phyloP scores from a whole-genome alignment of 2,329 filamentous ascomycete species.

The Orbilia oligospora region DNA sequence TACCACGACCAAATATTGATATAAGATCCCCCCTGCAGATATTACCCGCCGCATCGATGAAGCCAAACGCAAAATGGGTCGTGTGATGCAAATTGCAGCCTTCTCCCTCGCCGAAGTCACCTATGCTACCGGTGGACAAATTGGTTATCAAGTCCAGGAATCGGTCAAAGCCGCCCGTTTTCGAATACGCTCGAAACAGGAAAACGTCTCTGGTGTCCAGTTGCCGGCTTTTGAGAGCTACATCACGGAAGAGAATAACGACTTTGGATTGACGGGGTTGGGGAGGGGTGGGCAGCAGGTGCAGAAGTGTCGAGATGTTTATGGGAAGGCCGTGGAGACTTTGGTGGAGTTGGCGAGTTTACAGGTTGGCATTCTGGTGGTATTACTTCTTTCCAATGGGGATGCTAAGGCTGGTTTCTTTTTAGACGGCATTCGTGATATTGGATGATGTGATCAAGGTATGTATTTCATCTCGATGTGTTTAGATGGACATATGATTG shows the following conservation, averaged over 20 bases:
- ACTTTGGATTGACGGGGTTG: conserved; percentile 94
- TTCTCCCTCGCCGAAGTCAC: conserved; percentile 98
- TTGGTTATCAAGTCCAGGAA: conserved; percentile 97
- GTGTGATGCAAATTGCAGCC: conserved; percentile 98
- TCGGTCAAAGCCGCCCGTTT: conserved; percentile 94
- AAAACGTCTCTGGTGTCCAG: conserved; percentile 97
- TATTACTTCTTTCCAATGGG: not conserved
- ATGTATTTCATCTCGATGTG: not conserved
- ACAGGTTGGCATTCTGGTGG: conserved; percentile 72
- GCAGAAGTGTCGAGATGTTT: conserved; percentile 93
- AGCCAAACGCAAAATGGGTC: conserved; percentile 98
- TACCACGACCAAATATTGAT: not conserved
- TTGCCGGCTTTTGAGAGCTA: conserved; percentile 94
- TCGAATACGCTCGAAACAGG: conserved; percentile 92
- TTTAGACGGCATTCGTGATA: conserved; percentile 92
- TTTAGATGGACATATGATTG: not conserved
- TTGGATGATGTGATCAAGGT: conserved; percentile 98
- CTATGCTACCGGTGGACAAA: conserved; percentile 89
- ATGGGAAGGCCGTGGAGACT: conserved; percentile 94
- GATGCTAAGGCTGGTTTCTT: conserved; percentile 16
- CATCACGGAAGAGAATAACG: conserved; percentile 88
- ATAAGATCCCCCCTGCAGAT: conserved; percentile 75
- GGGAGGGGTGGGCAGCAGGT: conserved; percentile 98
- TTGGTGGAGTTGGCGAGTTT: conserved; percentile 94
- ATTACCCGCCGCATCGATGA: conserved; percentile 98